Evolutionary conservation across 805 yeast genomes (phyloP).

Genomic region (Hanseniaspora opuntiae): DNA sequence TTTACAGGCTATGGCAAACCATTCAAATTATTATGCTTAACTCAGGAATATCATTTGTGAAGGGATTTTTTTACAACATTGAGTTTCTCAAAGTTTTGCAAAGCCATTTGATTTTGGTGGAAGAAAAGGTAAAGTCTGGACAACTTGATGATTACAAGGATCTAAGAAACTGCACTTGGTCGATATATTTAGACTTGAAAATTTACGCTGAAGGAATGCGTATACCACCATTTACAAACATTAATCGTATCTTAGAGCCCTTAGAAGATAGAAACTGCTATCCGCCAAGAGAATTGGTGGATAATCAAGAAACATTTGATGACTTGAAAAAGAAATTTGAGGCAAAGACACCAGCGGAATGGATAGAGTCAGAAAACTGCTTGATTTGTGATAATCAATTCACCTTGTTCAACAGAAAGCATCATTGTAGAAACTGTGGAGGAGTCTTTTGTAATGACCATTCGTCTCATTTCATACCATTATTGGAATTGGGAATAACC

Average conservation of each 20-base stretch:
- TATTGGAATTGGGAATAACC: conserved; percentile 74
- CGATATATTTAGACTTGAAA: conserved; percentile 9
- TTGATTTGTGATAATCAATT: conserved; percentile 81
- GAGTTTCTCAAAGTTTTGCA: conserved; percentile 70
- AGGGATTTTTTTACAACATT: conserved; percentile 55
- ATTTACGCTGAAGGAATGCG: conserved; percentile 6
- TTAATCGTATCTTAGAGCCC: conserved; percentile 7
- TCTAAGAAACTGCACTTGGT: conserved; percentile 1
- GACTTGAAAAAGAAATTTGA: conserved; percentile 51
- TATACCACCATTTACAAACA: conserved; percentile 8
- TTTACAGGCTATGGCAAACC: conserved; percentile 66
- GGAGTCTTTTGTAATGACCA: conserved; percentile 83
- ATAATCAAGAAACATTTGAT: conserved; percentile 12
- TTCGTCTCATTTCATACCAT: conserved; percentile 55
- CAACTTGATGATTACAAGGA: conserved; percentile 3
- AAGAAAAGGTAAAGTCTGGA: conserved; percentile 7
- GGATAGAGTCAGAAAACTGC: conserved; percentile 92
- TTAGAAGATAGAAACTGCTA: conserved; percentile 9
- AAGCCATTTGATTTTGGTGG: neutral
- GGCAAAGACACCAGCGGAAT: conserved; percentile 87
- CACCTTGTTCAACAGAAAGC: conserved; percentile 74
- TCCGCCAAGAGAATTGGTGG: neutral
- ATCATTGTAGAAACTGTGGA: conserved; percentile 95
- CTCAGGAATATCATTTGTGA: conserved; percentile 75
- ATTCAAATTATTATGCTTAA: conserved; percentile 56